These are phyloP conservation scores for Tolypocladium endophyticum DNA, from an alignment of 2,329 filamentous ascomycete species.

Conservation along the genomic window DNA sequence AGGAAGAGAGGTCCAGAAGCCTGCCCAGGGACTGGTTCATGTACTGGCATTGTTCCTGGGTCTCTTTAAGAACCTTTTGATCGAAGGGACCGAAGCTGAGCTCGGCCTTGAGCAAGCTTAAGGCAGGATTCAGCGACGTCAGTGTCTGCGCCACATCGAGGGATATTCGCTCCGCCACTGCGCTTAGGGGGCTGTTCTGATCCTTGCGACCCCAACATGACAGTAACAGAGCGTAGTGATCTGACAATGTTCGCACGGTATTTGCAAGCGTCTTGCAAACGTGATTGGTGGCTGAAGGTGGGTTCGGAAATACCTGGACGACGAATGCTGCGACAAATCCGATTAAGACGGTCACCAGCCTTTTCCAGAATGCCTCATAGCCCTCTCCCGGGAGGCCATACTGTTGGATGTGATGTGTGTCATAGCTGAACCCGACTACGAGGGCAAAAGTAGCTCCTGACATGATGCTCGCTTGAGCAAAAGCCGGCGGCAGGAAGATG, in stretches of 20 bases:
- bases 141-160: slow-evolving; percentile 18
- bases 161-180: slow-evolving; percentile 16
- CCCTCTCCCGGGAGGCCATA: slow-evolving; percentile 36
- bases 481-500: slow-evolving; percentile 19
- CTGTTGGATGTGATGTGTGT: slow-evolving; percentile 26
- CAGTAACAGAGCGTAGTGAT: slow-evolving; percentile 37
- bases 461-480: slow-evolving; percentile 19
- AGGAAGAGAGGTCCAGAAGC: slow-evolving; percentile 21
- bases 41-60: slow-evolving; percentile 16
- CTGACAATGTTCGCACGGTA: slow-evolving; percentile 28
- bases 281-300: slow-evolving; percentile 33
- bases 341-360: slow-evolving; percentile 30
- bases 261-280: slow-evolving; percentile 33
- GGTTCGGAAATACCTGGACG: slow-evolving; percentile 34
- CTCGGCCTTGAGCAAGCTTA: slow-evolving; percentile 18
- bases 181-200: slow-evolving; percentile 16
- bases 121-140: slow-evolving; percentile 12
- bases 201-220: slow-evolving; percentile 29
- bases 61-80: slow-evolving; percentile 16
- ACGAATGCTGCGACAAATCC: slow-evolving; percentile 31
- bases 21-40: slow-evolving; percentile 22
- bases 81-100: slow-evolving; percentile 19
- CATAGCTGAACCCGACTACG: slow-evolving; percentile 36
- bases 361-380: slow-evolving; percentile 37
- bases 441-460: slow-evolving; percentile 27